These are phyloP conservation scores for Pseudodiploospora longispora DNA, from an alignment of 2,329 filamentous ascomycete genomes.

Conservation along the genomic window DNA sequence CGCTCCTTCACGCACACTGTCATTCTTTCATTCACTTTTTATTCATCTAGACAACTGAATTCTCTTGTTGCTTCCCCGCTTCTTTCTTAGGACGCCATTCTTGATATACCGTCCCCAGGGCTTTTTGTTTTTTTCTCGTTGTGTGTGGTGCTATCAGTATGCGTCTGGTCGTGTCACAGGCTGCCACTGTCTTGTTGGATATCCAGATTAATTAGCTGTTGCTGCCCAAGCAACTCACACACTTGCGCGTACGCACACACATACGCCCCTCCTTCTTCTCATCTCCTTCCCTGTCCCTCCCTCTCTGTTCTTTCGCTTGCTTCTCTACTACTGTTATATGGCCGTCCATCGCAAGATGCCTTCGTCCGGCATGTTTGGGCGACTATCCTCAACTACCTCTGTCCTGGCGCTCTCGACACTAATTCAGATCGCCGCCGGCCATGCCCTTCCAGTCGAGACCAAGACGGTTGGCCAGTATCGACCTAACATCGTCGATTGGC, in stretches of 20 bases:
- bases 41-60: not conserved
- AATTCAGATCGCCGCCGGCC: slow-evolving; percentile 23
- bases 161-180: not conserved
- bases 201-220: not conserved
- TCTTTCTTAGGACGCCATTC: too few relatives aligned
- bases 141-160: not conserved
- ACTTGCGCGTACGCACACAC: not conserved
- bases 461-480: slow-evolving; percentile 27
- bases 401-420: slow-evolving; percentile 12
- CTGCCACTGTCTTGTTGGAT: not conserved
- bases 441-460: slow-evolving; percentile 34
- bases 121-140: not conserved
- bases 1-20: not conserved
- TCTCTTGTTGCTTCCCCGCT: too few relatives aligned
- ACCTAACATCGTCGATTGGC: slow-evolving; percentile 33
- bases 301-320: not conserved
- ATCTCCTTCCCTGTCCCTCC: not conserved
- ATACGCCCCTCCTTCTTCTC: not conserved
- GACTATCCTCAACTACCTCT: slow-evolving; percentile 3
- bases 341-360: slow-evolving; percentile 3
- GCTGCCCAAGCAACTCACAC: not conserved
- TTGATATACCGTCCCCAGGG: not conserved
- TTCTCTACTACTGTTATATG: not conserved
- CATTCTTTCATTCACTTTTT: not conserved
- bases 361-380: not conserved